Conservation (phyloP, 1,284 basidiomycete genomes). For the Cryptococcus deneoformans region DNA sequence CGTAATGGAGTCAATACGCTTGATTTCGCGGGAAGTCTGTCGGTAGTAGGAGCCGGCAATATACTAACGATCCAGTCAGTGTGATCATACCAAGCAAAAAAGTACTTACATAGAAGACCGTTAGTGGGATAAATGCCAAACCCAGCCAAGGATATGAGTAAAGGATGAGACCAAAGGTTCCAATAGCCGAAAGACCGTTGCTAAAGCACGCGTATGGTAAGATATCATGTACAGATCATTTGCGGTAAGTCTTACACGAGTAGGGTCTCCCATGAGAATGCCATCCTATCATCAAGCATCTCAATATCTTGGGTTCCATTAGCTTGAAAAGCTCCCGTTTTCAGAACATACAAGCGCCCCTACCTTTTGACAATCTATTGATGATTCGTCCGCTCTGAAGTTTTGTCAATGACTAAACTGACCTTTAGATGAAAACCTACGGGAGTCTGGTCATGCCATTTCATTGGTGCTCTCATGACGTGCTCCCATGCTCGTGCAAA, state of each 20-base stretch:
- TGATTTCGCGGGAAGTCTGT: conserved; percentile 35
- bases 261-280: conserved; percentile 19
- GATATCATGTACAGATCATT: neutral
- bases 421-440: conserved; percentile 13
- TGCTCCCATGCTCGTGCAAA: conserved; percentile 21
- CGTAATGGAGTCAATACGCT: conserved; percentile 36
- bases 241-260: conserved; percentile 16
- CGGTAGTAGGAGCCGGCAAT: conserved; percentile 31
- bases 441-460: conserved; percentile 32
- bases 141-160: conserved; percentile 34
- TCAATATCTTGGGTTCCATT: conserved; percentile 19
- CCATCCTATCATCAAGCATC: conserved; percentile 31
- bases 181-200: conserved; percentile 22
- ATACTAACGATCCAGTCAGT: conserved; percentile 14
- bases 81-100: neutral
- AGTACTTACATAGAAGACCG: conserved; percentile 24
- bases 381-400: conserved; percentile 57
- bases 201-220: conserved; percentile 1
- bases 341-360: neutral
- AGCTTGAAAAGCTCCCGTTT: neutral
- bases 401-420: neutral
- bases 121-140: conserved; percentile 30
- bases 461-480: conserved; percentile 23
- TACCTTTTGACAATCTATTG: conserved; percentile 57
- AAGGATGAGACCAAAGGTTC: conserved; percentile 30